A percentile compares a stretch with the other conserved stretches of the same genome.
Conservation (phyloP, 257 asterid species). For the Ajuga chamaepitys region DNA sequence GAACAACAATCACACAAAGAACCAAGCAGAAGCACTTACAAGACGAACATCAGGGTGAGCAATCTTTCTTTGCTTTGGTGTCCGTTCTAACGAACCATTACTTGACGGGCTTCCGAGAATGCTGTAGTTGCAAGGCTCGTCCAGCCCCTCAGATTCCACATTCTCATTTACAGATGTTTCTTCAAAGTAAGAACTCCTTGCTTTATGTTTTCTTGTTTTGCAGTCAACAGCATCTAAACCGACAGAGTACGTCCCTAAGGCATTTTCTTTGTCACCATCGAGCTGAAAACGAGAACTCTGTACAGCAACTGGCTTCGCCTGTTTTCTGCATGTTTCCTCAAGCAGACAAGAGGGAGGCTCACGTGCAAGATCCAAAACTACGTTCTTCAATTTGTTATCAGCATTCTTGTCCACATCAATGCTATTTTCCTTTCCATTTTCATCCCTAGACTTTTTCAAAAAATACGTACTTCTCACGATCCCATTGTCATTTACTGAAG, state of each 20-base stretch:
- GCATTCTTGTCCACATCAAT: slow-evolving; percentile 7
- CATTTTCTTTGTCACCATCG: slow-evolving; percentile 17
- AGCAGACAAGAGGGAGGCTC: slow-evolving; percentile 15
- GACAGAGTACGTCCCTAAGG: slow-evolving; percentile 13
- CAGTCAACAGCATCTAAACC: slow-evolving; percentile 21
- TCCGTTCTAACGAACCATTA: slow-evolving; percentile 21
- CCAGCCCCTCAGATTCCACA: slow-evolving; percentile 19
- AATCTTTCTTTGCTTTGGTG: slow-evolving; percentile 46
- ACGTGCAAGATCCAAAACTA: not conserved
- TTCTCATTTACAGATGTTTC: slow-evolving; percentile 25
- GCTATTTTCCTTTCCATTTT: slow-evolving; percentile 24
- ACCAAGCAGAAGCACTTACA: slow-evolving; percentile 36
- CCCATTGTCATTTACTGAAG: slow-evolving; percentile 22
- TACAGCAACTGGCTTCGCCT: slow-evolving; percentile 14
- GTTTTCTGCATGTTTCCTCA: slow-evolving; percentile 21
- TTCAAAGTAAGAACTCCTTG: slow-evolving; percentile 29
- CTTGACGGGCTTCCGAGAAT: slow-evolving; percentile 20
- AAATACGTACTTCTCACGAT: slow-evolving; percentile 59
- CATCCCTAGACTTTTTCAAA: slow-evolving; percentile 29
- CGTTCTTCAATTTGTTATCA: slow-evolving; percentile 13
- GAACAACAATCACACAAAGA: not conserved
- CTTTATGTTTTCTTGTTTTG: slow-evolving; percentile 20
- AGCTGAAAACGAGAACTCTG: slow-evolving; percentile 21
- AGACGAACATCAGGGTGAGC: slow-evolving; percentile 26
- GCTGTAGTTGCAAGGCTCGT: slow-evolving; percentile 18